Conservation (phyloP, 331 rosid genomes). For the Quercus lobata region DNA sequence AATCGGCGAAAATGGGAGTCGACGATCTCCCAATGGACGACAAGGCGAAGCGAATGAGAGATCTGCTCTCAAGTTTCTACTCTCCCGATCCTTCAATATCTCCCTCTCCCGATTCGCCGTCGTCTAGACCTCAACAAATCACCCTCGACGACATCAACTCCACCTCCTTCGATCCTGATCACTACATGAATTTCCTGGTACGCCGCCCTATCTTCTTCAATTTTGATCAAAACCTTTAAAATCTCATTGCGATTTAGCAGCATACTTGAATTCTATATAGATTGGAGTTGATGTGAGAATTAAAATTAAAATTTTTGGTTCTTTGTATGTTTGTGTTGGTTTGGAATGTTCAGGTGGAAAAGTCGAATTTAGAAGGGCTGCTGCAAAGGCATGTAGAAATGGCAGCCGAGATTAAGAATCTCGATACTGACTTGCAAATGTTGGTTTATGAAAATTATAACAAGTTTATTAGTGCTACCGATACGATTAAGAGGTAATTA, state of each 20-base stretch:
- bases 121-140: slow-evolving; percentile 27
- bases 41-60: slow-evolving; percentile 93
- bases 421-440: slow-evolving; percentile 94
- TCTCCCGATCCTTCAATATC: slow-evolving; percentile 73
- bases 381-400: slow-evolving; percentile 72
- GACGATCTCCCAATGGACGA: slow-evolving; percentile 67
- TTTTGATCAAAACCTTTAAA: too few species aligned
- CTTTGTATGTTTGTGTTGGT: background rate
- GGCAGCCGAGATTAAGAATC: slow-evolving; percentile 97
- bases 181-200: slow-evolving; percentile 86
- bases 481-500: slow-evolving; percentile 70
- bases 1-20: slow-evolving; percentile 50
- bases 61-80: slow-evolving; percentile 93
- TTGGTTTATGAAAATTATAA: slow-evolving; percentile 91
- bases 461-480: slow-evolving; percentile 88
- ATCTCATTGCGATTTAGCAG: background rate
- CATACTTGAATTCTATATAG: background rate
- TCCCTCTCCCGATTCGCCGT: slow-evolving; percentile 24
- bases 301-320: background rate
- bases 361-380: slow-evolving; percentile 76
- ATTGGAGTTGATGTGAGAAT: background rate
- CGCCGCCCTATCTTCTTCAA: background rate
- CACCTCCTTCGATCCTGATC: slow-evolving; percentile 73
- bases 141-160: slow-evolving; percentile 80
- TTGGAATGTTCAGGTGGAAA: slow-evolving; percentile 39